These are phyloP conservation scores for Penicillium egyptiacum DNA, from an alignment of 495 filamentous ascomycete species.

Conservation along the genomic window DNA sequence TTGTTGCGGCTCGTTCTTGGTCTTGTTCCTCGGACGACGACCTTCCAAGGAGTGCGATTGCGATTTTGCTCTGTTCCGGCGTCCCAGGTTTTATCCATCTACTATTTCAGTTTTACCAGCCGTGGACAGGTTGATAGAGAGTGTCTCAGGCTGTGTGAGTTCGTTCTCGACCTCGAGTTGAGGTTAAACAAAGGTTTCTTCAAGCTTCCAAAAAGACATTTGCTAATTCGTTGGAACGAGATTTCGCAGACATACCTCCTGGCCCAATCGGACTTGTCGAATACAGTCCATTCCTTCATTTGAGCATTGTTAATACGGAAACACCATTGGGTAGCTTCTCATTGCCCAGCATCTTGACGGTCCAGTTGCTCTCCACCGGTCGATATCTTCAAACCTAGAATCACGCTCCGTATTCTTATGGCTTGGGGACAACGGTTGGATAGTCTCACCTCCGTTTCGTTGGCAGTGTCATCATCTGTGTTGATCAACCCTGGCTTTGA, in stretches of 20 bases:
- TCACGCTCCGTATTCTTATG: not conserved
- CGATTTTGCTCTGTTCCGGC: slow-evolving; percentile 13
- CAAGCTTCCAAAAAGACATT: not conserved
- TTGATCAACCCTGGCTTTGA: not conserved
- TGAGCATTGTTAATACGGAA: not conserved
- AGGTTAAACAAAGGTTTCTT: slow-evolving; percentile 10
- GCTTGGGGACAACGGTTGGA: not conserved
- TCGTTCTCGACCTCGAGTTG: slow-evolving; percentile 1
- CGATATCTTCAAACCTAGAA: not conserved
- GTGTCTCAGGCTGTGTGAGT: slow-evolving; percentile 17
- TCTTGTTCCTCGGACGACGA: slow-evolving; percentile 44
- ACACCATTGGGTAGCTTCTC: not conserved
- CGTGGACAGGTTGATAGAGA: slow-evolving; percentile 14
- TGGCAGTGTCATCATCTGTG: not conserved
- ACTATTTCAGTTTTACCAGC: slow-evolving; percentile 3
- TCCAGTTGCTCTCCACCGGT: not conserved
- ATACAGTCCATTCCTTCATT: not conserved
- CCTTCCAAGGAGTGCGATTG: slow-evolving; percentile 15
- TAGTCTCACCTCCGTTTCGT: not conserved
- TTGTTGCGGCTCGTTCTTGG: slow-evolving; percentile 24
- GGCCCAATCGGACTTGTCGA: not conserved
- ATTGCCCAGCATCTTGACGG: not conserved
- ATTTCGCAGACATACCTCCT: slow-evolving; percentile 10
- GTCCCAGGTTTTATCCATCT: slow-evolving; percentile 14
- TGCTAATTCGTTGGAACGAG: not conserved